Evolutionary conservation across 225 moss, liverwort and hornwort genomes (phyloP), one percentile per base, ranked within the genome.

Genomic region (Ulota crispa): DNA sequence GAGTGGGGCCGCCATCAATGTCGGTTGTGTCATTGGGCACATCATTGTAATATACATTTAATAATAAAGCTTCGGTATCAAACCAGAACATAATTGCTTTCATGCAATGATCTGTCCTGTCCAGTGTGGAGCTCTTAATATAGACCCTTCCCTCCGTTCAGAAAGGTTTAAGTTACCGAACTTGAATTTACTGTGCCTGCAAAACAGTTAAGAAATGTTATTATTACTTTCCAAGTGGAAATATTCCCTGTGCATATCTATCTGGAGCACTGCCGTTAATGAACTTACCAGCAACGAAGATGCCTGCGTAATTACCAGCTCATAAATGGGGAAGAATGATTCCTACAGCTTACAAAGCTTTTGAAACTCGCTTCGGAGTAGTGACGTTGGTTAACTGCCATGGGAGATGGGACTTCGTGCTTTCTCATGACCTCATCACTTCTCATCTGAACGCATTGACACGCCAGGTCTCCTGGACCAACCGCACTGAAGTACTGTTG

Each of bases 361-460:
- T 77, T 77, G 28, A 83, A 77, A 10, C 39, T 36, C 8, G 18
- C 62, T 50, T 55, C 67, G 20, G 39, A 39, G 34, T 30, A 74
- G 66, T 28, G 66, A 65, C 65, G 81, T 81, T 64, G 20, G 70
- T 63, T 53, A 70, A 70, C 72, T 72, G n/a, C 14, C 37, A 36
- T 37, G 27, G 4, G 50, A 53, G 27, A 36, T 37, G 27, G 4
- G 50, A 53, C 76, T 63, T 77, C 63, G 77, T 77, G 63, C n/a
- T 12, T 72, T 53, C 78, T 77, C 64, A 53, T 42, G 53, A 65
- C 53, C 83, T 37, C 73, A 67, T 74, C 73, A 73, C 79, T 11
- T 73, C 79, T 28, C 79, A 68, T 67, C 83, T 57, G 79, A 37
- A 73, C 67, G 67, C 79, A 84, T 79, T 84, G 83, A 84, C 83